These are phyloP conservation scores for Boletus speciosus DNA, from an alignment of 768 basidiomycete genomes.

Conservation along the genomic window DNA sequence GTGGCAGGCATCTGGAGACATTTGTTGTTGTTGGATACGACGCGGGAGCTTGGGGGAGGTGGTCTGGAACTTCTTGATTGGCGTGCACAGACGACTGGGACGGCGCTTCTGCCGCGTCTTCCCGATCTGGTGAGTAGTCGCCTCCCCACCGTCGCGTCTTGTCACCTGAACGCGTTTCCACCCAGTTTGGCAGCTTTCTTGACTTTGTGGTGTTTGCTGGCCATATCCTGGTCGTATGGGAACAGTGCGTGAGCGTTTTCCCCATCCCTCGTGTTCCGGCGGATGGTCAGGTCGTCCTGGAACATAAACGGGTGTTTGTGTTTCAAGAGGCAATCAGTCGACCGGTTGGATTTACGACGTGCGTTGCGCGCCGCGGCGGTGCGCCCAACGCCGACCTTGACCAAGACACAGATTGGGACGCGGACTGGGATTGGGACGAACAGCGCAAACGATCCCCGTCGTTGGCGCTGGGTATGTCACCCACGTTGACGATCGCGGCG, in stretches of 20 bases:
- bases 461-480: neutral
- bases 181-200: conserved; percentile 25
- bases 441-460: neutral
- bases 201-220: conserved; percentile 24
- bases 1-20: conserved; percentile 23
- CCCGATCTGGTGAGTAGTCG: conserved; percentile 19
- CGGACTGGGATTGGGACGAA: neutral
- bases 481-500: conserved; percentile 27
- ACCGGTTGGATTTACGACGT: conserved; percentile 29
- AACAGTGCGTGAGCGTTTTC: conserved; percentile 26
- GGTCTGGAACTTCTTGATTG: conserved; percentile 30
- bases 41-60: conserved; percentile 9
- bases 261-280: conserved; percentile 20
- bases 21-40: conserved; percentile 25
- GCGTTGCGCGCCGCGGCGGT: conserved; percentile 10
- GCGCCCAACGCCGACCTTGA: neutral
- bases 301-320: conserved; percentile 25
- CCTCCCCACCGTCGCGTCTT: neutral
- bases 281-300: conserved; percentile 18
- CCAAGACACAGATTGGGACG: neutral
- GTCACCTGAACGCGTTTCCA: neutral
- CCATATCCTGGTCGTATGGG: conserved; percentile 28
- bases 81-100: conserved; percentile 23
- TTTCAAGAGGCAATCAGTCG: conserved; percentile 22
- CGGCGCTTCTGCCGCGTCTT: conserved; percentile 22